A percentile compares a stretch with the other conserved stretches of the same genome.
These are phyloP conservation scores for Pseudozyma thailandica DNA, from an alignment of 1,284 basidiomycete species.

Conservation along the genomic window DNA sequence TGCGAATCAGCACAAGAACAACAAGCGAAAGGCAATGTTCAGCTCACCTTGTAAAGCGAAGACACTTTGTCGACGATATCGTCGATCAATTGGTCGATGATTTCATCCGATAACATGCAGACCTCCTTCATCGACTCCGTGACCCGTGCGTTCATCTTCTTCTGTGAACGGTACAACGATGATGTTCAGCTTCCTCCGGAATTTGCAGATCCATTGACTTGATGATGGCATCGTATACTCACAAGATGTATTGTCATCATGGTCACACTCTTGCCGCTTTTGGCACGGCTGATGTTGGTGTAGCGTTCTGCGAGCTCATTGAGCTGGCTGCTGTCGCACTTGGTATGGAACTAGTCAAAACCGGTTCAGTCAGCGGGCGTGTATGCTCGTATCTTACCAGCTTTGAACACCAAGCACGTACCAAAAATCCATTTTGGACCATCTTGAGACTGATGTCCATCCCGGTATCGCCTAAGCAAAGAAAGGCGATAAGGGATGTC, in stretches of 20 bases:
- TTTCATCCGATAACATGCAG: conserved; percentile 77
- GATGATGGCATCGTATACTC: background rate
- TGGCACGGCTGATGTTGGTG: conserved; percentile 73
- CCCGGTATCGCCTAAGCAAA: conserved; percentile 70
- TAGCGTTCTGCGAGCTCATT: conserved; percentile 69
- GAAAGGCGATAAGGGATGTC: background rate
- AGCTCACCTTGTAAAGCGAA: conserved; percentile 50
- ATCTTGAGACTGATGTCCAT: conserved; percentile 77
- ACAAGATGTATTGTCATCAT: conserved; percentile 79
- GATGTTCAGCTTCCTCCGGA: too few species aligned
- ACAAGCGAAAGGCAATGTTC: background rate
- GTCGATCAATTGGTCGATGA: conserved; percentile 46
- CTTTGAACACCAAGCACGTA: conserved; percentile 67
- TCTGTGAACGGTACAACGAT: conserved; percentile 62
- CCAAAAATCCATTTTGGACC: conserved; percentile 77
- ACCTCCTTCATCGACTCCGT: conserved; percentile 85
- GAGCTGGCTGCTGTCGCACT: conserved; percentile 18
- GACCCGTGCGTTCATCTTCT: conserved; percentile 84
- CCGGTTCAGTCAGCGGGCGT: background rate
- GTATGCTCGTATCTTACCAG: background rate
- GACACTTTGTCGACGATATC: conserved; percentile 38
- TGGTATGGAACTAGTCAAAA: conserved; percentile 20
- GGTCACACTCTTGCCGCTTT: conserved; percentile 76
- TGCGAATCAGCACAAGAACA: background rate
- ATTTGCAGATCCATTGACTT: too few species aligned